Percentiles rank a stretch among this genome's conserved stretches.
phyloP scores from a whole-genome alignment of 495 filamentous ascomycete species.

The Penicillium diatomitis region DNA sequence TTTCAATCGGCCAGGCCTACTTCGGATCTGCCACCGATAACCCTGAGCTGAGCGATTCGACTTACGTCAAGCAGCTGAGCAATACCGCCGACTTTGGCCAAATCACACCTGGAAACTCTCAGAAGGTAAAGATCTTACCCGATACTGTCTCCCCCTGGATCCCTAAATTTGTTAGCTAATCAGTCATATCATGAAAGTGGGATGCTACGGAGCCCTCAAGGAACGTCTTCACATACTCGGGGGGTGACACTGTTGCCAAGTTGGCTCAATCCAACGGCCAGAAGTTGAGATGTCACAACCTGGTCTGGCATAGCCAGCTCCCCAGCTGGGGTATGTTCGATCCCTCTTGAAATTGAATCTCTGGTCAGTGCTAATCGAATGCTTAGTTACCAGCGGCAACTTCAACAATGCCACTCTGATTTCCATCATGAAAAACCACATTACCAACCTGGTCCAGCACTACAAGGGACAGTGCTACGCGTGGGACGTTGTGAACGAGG shows the following conservation, averaged over 20 bases:
- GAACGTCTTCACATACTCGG: slow-evolving; percentile 40
- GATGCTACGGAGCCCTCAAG: slow-evolving; percentile 40
- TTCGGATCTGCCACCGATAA: slow-evolving; percentile 55
- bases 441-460: slow-evolving; percentile 37
- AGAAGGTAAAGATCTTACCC: slow-evolving; percentile 28
- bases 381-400: slow-evolving; percentile 38
- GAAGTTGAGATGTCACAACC: slow-evolving; percentile 47
- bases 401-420: slow-evolving; percentile 46
- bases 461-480: slow-evolving; percentile 46
- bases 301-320: slow-evolving; percentile 56
- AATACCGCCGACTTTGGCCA: slow-evolving; percentile 49
- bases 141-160: no score
- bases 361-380: slow-evolving; percentile 1
- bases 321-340: slow-evolving; percentile 41
- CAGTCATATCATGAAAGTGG: slow-evolving; percentile 26
- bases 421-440: slow-evolving; percentile 37
- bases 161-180: background rate
- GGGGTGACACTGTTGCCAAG: slow-evolving; percentile 41
- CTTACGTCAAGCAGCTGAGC: slow-evolving; percentile 36
- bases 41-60: slow-evolving; percentile 37
- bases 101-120: slow-evolving; percentile 50
- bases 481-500: slow-evolving; percentile 38
- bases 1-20: slow-evolving; percentile 43
- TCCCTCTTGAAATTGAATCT: background rate
- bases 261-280: slow-evolving; percentile 46